phyloP scores from a whole-genome alignment of 257 asterid genomes.

The Solanum etuberosum region DNA sequence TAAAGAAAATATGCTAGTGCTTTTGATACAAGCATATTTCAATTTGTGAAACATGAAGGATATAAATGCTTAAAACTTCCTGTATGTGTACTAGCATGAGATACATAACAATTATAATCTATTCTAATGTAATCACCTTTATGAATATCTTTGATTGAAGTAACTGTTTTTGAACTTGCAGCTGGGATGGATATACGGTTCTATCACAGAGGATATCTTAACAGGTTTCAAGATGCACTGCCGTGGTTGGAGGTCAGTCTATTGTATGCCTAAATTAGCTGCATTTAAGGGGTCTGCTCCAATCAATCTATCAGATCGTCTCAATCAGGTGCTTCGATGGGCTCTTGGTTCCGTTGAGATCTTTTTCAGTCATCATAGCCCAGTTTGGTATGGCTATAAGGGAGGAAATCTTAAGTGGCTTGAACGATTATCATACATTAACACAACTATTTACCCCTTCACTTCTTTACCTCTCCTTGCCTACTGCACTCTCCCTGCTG shows the following conservation, averaged over 20 bases:
- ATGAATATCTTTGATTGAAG: not conserved
- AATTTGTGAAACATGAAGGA: not conserved
- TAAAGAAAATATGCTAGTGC: not conserved
- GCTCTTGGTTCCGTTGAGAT: slow-evolving; percentile 93
- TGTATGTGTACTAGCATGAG: not conserved
- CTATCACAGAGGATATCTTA: slow-evolving; percentile 88
- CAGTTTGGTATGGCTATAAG: slow-evolving; percentile 70
- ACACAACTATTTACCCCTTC: slow-evolving; percentile 85
- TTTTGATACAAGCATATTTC: not conserved
- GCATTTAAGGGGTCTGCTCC: slow-evolving; percentile 96
- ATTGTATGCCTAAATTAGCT: slow-evolving; percentile 77
- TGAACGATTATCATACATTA: slow-evolving; percentile 68
- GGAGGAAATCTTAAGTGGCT: slow-evolving; percentile 89
- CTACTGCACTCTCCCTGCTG: slow-evolving; percentile 83
- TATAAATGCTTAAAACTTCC: not conserved
- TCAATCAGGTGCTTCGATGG: slow-evolving; percentile 91
- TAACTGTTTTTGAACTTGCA: slow-evolving; percentile 23
- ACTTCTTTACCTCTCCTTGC: slow-evolving; percentile 87
- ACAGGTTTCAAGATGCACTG: slow-evolving; percentile 98
- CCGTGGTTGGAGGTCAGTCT: slow-evolving; percentile 92
- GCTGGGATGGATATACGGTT: slow-evolving; percentile 96
- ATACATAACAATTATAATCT: not conserved
- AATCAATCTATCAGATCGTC: slow-evolving; percentile 86
- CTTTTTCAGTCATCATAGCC: slow-evolving; percentile 86
- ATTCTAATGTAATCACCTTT: not conserved